Base-by-base conservation (phyloP, 2,329 filamentous ascomycete species). In the Aurifilum marmelostoma region DNA sequence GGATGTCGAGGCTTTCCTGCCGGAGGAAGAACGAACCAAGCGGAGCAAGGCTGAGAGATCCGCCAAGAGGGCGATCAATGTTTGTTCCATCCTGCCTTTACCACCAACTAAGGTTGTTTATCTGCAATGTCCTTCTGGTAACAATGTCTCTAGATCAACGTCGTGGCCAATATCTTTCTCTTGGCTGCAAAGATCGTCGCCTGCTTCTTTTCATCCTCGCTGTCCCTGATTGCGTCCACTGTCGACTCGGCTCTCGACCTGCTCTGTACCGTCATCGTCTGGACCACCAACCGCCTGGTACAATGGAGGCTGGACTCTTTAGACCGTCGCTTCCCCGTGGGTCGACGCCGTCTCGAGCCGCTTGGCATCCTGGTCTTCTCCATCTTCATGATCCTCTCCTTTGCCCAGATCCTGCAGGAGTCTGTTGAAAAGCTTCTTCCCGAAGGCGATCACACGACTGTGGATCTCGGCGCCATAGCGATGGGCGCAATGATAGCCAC, bases 321-420 rank as follows among this genome's bases (percentile, higher is more conserved):
- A 12, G 80, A 81, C 65, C 82, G 83, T 70, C 83, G 82, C 43
- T 90, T 89, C 74, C 88, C 88, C 0, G 86, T 89, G 29, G 85
- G 85, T 5, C 80, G 84, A 34, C 80, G 82, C 61, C 82, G 87
- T 11, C 81, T 90, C 9, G 87, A 89, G 72, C 88, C 88, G 0
- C 79, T 89, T 9, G 87, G 88, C 1, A 88, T 90, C 60, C 80
- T 90, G 12, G 87, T 89, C 62, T 89, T 89, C 77, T 86, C 84
- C 34, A 85, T 89, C 71, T 85, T 88, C 71, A 90, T 90, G 87
- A 82, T 89, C 62, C 84, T 88, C 3, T 88, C 86, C 2, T 89
- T 90, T 72, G 75, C 85, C 9, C 87, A 89, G 73, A 87, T 90
- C 59, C 77, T 88, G 9, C 80, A 89, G 73, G 86, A 89, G 74